phyloP scores from a whole-genome alignment of 345 rosid genomes.

The Litchi chinensis region DNA sequence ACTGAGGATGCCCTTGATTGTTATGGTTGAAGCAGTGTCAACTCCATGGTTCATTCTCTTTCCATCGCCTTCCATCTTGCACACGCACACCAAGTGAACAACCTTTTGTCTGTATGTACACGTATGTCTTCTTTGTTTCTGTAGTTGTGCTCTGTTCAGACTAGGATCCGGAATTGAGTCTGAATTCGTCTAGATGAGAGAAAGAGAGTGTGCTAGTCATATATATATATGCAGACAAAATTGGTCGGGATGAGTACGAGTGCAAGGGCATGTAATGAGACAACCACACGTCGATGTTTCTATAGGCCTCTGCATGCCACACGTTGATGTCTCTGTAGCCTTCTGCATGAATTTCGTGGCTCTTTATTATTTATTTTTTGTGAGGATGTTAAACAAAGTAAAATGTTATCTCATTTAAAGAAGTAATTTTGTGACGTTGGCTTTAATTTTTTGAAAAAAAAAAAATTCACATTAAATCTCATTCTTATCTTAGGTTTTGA shows the following conservation, averaged over 20 bases:
- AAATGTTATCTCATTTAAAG: no score
- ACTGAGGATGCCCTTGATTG: slow-evolving; percentile 81
- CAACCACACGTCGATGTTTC: neutral
- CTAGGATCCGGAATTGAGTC: no score
- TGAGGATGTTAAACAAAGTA: no score
- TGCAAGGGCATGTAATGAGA: neutral
- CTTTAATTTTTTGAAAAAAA: no score
- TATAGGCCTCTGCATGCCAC: neutral
- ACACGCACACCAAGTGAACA: neutral
- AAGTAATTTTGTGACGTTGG: no score
- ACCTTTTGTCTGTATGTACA: no score
- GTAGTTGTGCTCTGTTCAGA: no score
- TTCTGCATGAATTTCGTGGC: slow-evolving; percentile 6
- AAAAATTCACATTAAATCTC: no score
- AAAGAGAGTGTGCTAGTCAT: neutral
- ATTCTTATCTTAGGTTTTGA: no score
- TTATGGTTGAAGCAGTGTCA: slow-evolving; percentile 50
- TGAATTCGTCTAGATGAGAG: neutral
- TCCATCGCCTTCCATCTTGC: slow-evolving; percentile 21
- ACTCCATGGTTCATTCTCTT: slow-evolving; percentile 27
- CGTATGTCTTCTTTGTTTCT: neutral
- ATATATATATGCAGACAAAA: no score
- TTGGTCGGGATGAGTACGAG: neutral
- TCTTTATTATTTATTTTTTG: no score
- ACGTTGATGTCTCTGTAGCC: neutral